These are phyloP conservation scores for Lipomyces oligophaga DNA, from an alignment of 805 yeast genomes.

Conservation along the genomic window DNA sequence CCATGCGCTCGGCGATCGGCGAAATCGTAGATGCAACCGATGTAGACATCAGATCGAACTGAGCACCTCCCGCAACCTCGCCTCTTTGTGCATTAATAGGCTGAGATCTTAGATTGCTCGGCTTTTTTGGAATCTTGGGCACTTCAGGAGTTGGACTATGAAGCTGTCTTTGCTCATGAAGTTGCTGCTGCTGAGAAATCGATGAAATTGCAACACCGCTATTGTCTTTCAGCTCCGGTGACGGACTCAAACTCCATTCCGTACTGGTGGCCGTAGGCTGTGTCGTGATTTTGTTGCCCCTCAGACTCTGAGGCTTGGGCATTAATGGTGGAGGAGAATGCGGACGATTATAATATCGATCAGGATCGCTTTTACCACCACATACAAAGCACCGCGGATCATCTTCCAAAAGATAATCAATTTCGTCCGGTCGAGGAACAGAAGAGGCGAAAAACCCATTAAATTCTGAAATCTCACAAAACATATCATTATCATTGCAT, in stretches of 20 bases:
- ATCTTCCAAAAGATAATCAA: constrained; percentile 24
- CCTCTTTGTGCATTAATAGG: neutral
- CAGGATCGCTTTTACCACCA: constrained; percentile 2
- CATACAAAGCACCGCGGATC: constrained; percentile 24
- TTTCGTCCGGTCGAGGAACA: constrained; percentile 34
- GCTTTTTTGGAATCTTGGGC: constrained; percentile 26
- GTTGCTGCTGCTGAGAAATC: neutral
- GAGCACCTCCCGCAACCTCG: neutral
- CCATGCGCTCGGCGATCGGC: constrained; percentile 21
- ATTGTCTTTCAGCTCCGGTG: neutral
- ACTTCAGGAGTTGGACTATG: too few relatives aligned
- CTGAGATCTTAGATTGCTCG: constrained; percentile 16
- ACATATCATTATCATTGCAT: constrained; percentile 23
- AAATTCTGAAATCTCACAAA: constrained; percentile 17
- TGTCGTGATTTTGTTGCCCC: constrained; percentile 15
- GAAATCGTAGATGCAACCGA: constrained; percentile 21
- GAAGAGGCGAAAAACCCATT: constrained; percentile 33
- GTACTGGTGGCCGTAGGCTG: constrained; percentile 12
- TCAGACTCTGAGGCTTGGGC: constrained; percentile 23
- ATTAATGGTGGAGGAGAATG: constrained; percentile 27
- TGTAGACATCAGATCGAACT: constrained; percentile 16
- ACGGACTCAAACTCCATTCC: constrained; percentile 13
- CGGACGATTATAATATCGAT: constrained; percentile 24
- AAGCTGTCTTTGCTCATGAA: too few relatives aligned
- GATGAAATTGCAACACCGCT: neutral